Evolutionary conservation across 2,329 filamentous ascomycete species (phyloP), one percentile per base, ranked within the genome.

Genomic region (Fusarium neocosmosporiellum): DNA sequence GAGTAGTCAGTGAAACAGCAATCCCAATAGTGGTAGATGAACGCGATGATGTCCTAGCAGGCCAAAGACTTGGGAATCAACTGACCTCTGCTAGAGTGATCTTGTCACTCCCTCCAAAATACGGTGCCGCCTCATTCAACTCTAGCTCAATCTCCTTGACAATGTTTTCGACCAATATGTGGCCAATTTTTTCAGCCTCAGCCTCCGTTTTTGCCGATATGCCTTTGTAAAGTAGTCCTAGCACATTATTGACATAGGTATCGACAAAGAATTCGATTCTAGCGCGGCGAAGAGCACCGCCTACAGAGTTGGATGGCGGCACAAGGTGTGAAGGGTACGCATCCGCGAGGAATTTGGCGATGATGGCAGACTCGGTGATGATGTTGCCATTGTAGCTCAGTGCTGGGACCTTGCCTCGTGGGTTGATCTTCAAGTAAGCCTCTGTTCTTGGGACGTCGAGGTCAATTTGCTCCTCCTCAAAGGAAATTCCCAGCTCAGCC

Each of bases 381-480:
- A 62, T 62, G 10, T 24, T 22, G 10, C 59, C 46, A 8, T 62
- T 37, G 66, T 18, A 53, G 27, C 63, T 46, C 27, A 27, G 22
- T 2, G 53, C 24, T 29, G 46, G 22, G 22, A 57, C 24, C 27
- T 34, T 33, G 14, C 41, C 41, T 7, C 22, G 13, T 18, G 33
- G 20, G 54, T 37, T 62, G 33, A 62, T 63, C 50, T 62, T 65
- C 24, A 72, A 65, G 62, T 62, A 31, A 22, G 58, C 46, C 59
- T 73, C 61, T 73, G 71, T 78, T 79, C 79, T 80, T 79, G 83
- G 82, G 75, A 72, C 64, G 77, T 81, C 16, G 9, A 37, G 53
- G 33, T 37, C 53, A 2, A 57, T 37, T 7, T 57, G 53, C 11
- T 57, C 20, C 33, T 57, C 53, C 7, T 57, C 53, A 10, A 36